These are phyloP conservation scores for Trichoderma atrobrunneum DNA, from an alignment of 2,329 filamentous ascomycete species.

Conservation along the genomic window DNA sequence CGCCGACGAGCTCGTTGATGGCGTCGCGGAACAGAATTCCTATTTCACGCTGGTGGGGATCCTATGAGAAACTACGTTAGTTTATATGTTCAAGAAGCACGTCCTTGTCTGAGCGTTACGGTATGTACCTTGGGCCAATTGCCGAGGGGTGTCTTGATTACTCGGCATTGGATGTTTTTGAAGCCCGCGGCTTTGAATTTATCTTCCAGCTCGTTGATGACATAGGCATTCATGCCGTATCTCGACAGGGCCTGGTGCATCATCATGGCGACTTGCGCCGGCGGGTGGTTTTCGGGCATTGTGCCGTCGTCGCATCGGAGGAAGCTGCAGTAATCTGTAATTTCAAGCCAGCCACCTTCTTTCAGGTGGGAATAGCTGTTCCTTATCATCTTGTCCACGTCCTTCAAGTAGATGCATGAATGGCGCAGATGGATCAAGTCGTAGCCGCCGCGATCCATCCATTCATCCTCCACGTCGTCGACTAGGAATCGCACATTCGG, in stretches of 20 bases:
- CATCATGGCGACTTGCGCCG: conserved; percentile 18
- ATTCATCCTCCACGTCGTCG: conserved; percentile 36
- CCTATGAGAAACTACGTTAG: conserved; percentile 11
- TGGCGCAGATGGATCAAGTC: conserved; percentile 35
- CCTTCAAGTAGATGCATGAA: conserved; percentile 23
- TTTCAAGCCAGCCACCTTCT: conserved; percentile 46
- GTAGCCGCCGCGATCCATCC: conserved; percentile 27
- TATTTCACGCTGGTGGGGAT: conserved; percentile 32
- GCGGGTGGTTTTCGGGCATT: conserved; percentile 23
- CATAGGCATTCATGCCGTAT: conserved; percentile 23
- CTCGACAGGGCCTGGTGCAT: conserved; percentile 19
- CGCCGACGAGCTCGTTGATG: conserved; percentile 36
- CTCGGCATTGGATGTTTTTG: conserved; percentile 30
- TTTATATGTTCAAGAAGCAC: neutral
- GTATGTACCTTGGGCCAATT: conserved; percentile 33
- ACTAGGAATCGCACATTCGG: conserved; percentile 40
- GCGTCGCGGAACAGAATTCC: conserved; percentile 40
- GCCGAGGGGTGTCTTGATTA: conserved; percentile 39
- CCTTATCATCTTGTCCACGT: conserved; percentile 21
- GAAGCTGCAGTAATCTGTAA: conserved; percentile 37
- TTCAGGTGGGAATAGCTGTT: conserved; percentile 30
- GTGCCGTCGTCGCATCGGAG: conserved; percentile 38
- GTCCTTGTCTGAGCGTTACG: neutral
- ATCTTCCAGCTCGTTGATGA: conserved; percentile 22
- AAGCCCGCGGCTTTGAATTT: conserved; percentile 23